Percentiles rank a stretch among this genome's conserved stretches.
These are phyloP conservation scores for Tolypocladium cylindrosporum DNA, from an alignment of 2,329 filamentous ascomycete genomes.

Conservation along the genomic window DNA sequence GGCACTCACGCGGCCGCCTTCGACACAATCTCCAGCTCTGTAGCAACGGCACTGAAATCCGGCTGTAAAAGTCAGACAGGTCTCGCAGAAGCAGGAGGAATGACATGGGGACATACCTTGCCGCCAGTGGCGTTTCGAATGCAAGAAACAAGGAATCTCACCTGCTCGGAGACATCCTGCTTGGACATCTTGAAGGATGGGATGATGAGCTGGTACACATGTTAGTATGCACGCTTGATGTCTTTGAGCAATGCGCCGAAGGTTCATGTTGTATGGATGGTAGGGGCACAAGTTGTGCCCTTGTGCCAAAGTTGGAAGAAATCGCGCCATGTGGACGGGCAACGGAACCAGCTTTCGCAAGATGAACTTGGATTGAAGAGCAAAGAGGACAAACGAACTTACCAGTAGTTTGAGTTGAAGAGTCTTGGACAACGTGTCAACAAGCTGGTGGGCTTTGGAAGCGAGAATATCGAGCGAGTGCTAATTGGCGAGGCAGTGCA, in stretches of 20 bases:
- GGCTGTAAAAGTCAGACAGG: constrained; percentile 32
- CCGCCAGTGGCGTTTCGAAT: constrained; percentile 51
- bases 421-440: not conserved
- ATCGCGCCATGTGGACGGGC: too few relatives aligned
- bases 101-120: constrained; percentile 33
- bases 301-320: not conserved
- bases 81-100: not conserved
- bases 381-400: not conserved
- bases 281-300: not conserved
- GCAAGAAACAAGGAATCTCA: constrained; percentile 57
- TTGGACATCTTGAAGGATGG: constrained; percentile 23
- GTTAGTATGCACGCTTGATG: not conserved
- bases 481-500: too few relatives aligned
- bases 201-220: not conserved
- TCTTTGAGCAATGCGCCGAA: not conserved
- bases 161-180: constrained; percentile 42
- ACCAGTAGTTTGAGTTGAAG: not conserved
- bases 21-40: constrained; percentile 50
- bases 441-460: not conserved
- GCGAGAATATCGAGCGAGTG: not conserved
- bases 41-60: constrained; percentile 55
- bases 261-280: too few relatives aligned
- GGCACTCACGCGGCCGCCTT: constrained; percentile 60
- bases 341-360: not conserved
- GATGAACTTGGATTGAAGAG: not conserved